phyloP scores from a whole-genome alignment of 23 red algal genomes.

The Gracilaria vermiculophylla region DNA sequence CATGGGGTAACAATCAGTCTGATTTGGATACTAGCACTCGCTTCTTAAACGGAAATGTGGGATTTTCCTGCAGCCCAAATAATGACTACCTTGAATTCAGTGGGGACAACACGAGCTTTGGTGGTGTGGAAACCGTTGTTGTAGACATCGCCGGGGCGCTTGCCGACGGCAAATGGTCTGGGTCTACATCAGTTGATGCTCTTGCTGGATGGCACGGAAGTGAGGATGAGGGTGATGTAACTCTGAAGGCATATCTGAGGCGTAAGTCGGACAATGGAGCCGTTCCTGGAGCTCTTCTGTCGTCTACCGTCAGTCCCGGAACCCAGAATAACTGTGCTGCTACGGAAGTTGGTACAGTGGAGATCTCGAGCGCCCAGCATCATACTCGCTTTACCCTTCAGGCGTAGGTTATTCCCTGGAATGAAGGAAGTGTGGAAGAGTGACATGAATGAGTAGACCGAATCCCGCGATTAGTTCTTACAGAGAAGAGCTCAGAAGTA shows the following conservation, averaged over 20 bases:
- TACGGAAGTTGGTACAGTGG: background rate
- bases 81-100: background rate
- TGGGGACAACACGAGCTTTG: background rate
- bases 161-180: background rate
- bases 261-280: background rate
- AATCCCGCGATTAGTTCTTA: no score
- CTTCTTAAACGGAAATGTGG: conserved; percentile 28
- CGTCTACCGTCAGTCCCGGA: background rate
- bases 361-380: background rate
- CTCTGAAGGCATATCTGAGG: background rate
- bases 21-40: conserved; percentile 28
- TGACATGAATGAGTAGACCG: no score
- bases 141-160: background rate
- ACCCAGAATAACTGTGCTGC: background rate
- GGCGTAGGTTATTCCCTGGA: background rate
- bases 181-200: background rate
- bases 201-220: conserved; percentile 11
- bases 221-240: background rate
- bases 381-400: conserved; percentile 20
- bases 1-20: background rate
- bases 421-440: no score
- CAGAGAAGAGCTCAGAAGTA: no score
- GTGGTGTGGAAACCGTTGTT: background rate
- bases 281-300: background rate
- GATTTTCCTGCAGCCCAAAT: background rate